Conservation (phyloP, 768 basidiomycete species). For the Tephrocybe sp. region DNA sequence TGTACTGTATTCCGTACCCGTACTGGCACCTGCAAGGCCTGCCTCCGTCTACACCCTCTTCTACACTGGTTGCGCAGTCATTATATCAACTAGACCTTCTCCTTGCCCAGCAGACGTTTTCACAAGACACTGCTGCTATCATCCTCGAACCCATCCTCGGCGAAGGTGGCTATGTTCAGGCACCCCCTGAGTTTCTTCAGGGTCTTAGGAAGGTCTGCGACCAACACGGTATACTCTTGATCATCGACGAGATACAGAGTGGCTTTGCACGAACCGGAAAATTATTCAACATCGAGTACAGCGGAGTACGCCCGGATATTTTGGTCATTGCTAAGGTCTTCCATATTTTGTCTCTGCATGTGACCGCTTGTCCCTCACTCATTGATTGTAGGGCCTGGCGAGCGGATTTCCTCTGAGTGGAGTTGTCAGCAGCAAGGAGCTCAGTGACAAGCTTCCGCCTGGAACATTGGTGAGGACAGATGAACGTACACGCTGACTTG, state of each 20-base stretch:
- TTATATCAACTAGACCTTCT: constrained; percentile 85
- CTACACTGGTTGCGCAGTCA: constrained; percentile 60
- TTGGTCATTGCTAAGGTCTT: constrained; percentile 83
- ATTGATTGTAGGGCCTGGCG: constrained; percentile 64
- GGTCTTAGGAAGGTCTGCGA: constrained; percentile 86
- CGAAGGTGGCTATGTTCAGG: constrained; percentile 93
- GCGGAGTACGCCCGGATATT: constrained; percentile 84
- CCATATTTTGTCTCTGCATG: neutral
- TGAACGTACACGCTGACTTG: neutral
- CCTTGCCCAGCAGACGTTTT: constrained; percentile 72
- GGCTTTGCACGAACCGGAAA: constrained; percentile 89
- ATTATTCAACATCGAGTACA: constrained; percentile 76
- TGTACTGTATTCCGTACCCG: constrained; percentile 79
- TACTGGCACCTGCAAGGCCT: constrained; percentile 87
- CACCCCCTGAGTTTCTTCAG: constrained; percentile 74
- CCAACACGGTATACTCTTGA: constrained; percentile 79
- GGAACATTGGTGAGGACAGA: constrained; percentile 65
- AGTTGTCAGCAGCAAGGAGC: constrained; percentile 73
- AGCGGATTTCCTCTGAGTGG: constrained; percentile 94
- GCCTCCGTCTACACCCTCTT: constrained; percentile 49
- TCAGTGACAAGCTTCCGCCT: constrained; percentile 75
- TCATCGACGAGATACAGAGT: constrained; percentile 85
- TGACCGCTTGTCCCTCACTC: neutral
- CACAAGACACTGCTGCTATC: constrained; percentile 87
- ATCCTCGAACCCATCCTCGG: constrained; percentile 91